phyloP scores from a whole-genome alignment of 768 basidiomycete species.

The Leucosporidium creatinivorum region DNA sequence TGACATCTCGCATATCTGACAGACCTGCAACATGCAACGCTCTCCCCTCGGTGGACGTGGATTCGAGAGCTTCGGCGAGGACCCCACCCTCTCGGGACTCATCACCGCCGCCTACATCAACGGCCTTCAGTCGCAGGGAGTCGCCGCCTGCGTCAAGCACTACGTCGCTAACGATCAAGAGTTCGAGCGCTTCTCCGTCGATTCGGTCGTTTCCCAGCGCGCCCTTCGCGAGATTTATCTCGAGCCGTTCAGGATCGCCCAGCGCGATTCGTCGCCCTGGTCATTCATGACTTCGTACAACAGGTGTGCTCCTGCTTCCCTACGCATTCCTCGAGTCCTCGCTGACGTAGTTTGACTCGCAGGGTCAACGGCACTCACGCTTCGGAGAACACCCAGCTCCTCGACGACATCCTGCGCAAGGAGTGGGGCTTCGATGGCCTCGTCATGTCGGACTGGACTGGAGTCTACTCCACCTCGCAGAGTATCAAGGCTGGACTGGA shows the following conservation, averaged over 20 bases:
- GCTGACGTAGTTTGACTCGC: conserved; percentile 18
- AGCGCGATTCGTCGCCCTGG: not conserved
- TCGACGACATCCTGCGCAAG: conserved; percentile 37
- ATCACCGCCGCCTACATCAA: not conserved
- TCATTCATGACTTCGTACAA: conserved; percentile 30
- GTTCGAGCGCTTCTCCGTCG: conserved; percentile 34
- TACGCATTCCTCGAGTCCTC: no score
- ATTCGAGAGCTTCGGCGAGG: conserved; percentile 38
- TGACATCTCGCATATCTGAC: no score
- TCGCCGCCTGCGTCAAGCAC: conserved; percentile 3
- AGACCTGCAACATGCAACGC: conserved; percentile 38
- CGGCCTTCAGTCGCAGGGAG: not conserved
- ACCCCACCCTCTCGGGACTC: not conserved
- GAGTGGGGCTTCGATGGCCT: conserved; percentile 42
- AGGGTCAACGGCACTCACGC: conserved; percentile 41
- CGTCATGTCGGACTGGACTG: conserved; percentile 39
- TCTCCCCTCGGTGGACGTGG: conserved; percentile 39
- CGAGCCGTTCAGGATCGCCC: conserved; percentile 20
- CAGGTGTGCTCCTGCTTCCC: no score
- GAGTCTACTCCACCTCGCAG: conserved; percentile 36
- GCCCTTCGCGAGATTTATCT: conserved; percentile 42
- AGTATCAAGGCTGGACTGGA: conserved; percentile 41
- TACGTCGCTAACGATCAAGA: conserved; percentile 45
- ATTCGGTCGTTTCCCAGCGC: conserved; percentile 19
- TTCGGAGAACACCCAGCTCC: conserved; percentile 38